Evolutionary conservation across 2,329 filamentous ascomycete genomes (phyloP).

Genomic region (Neoascochyta sp.): DNA sequence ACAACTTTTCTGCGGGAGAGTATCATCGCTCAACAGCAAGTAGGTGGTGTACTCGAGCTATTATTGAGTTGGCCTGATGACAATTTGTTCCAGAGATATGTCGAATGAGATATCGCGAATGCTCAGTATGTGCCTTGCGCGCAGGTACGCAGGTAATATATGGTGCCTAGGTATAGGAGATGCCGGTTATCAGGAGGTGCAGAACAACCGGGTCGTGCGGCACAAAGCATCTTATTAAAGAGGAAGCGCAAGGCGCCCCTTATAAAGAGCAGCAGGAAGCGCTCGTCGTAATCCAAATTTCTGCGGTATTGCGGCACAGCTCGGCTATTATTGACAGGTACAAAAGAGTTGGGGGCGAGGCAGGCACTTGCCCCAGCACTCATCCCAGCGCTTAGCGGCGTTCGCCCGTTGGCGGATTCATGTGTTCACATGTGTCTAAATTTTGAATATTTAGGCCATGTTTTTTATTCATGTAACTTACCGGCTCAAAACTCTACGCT

Average conservation of each 20-base stretch:
- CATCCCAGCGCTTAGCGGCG: slow-evolving; percentile 7
- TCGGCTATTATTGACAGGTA: slow-evolving; percentile 2
- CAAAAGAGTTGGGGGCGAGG: slow-evolving; percentile 1
- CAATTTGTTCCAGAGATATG: not conserved
- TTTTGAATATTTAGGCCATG: too few relatives aligned
- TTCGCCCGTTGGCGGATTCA: slow-evolving; percentile 6
- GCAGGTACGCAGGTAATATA: slow-evolving; percentile 4
- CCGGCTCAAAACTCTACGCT: too few relatives aligned
- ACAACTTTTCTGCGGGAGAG: slow-evolving; percentile 10
- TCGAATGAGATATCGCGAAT: slow-evolving; percentile 4
- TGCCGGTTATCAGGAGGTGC: slow-evolving; percentile 2
- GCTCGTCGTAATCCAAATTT: slow-evolving; percentile 2
- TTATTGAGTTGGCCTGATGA: slow-evolving; percentile 1
- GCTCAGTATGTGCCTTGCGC: slow-evolving; percentile 3
- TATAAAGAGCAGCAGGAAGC: not conserved
- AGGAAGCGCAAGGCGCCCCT: slow-evolving; percentile 2
- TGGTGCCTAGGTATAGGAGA: slow-evolving; percentile 1
- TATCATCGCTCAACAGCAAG: slow-evolving; percentile 8
- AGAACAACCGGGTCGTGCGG: slow-evolving; percentile 2
- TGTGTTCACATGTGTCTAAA: too few relatives aligned
- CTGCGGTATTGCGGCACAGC: slow-evolving; percentile 10
- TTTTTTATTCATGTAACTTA: too few relatives aligned
- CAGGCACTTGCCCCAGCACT: slow-evolving; percentile 1
- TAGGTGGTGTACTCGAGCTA: slow-evolving; percentile 2
- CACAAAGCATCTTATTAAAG: slow-evolving; percentile 3